phyloP scores from a whole-genome alignment of 1,284 basidiomycete species.

The Tilletia setariae region DNA sequence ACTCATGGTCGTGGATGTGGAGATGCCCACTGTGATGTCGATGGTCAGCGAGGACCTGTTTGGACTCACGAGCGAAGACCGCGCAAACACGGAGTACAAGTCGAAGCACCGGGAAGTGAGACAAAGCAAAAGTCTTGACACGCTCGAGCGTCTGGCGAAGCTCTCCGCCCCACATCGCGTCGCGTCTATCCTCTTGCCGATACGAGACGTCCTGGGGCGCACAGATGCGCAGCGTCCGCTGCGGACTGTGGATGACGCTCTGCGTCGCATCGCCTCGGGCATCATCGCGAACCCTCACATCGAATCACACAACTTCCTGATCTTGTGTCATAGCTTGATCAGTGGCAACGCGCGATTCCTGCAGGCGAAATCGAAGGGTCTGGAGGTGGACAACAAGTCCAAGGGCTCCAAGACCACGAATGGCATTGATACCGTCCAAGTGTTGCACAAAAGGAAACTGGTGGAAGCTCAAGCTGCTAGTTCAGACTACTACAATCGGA shows the following conservation, averaged over 20 bases:
- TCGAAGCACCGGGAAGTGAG: constrained; percentile 63
- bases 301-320: constrained; percentile 69
- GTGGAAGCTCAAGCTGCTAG: constrained; percentile 44
- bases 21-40: constrained; percentile 62
- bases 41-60: constrained; percentile 90
- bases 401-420: neutral
- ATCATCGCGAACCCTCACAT: constrained; percentile 79
- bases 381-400: constrained; percentile 4
- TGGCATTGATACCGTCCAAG: constrained; percentile 27
- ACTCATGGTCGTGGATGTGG: neutral
- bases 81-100: constrained; percentile 83
- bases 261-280: constrained; percentile 77
- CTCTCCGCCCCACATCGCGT: constrained; percentile 59
- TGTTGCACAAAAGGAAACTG: constrained; percentile 42
- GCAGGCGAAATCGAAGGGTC: constrained; percentile 21
- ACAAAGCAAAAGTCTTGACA: constrained; percentile 53
- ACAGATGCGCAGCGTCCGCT: constrained; percentile 79
- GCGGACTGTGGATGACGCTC: constrained; percentile 80
- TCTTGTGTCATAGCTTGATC: constrained; percentile 83
- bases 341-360: constrained; percentile 80
- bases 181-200: constrained; percentile 71
- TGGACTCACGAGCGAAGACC: constrained; percentile 87
- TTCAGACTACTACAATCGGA: constrained; percentile 54
- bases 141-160: constrained; percentile 48
- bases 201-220: constrained; percentile 80